These are phyloP conservation scores for Elaeis guineensis DNA, from an alignment of 176 grass and related monocot species.

Conservation along the genomic window DNA sequence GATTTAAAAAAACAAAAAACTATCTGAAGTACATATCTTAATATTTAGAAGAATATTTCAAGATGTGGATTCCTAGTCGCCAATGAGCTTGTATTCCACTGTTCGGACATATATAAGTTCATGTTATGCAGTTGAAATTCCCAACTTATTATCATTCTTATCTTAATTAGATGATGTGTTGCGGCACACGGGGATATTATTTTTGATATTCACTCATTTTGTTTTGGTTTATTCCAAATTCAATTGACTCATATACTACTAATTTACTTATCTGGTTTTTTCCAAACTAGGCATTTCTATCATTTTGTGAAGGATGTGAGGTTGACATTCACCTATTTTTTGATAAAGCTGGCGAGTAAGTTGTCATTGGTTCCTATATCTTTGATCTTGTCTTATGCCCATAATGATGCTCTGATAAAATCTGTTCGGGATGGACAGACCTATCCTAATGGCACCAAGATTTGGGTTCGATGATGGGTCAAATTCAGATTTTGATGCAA, in stretches of 20 bases:
- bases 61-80: too few relatives aligned
- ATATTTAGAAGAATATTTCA: too few relatives aligned
- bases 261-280: constrained; percentile 9
- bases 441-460: constrained; percentile 61
- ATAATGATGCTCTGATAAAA: constrained; percentile 3
- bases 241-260: background rate
- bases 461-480: constrained; percentile 70
- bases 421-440: constrained; percentile 36
- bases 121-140: too few relatives aligned
- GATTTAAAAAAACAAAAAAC: too few relatives aligned
- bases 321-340: constrained; percentile 80
- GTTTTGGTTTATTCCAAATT: too few relatives aligned
- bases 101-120: too few relatives aligned
- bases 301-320: constrained; percentile 92
- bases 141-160: too few relatives aligned
- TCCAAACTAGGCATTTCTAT: constrained; percentile 60
- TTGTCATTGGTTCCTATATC: constrained; percentile 10
- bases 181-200: too few relatives aligned
- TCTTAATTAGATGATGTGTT: too few relatives aligned
- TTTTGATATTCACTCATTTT: too few relatives aligned
- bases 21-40: too few relatives aligned
- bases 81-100: too few relatives aligned
- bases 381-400: constrained; percentile 9
- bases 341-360: constrained; percentile 86
- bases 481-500: constrained; percentile 70